Conservation (phyloP, 345 rosid genomes). For the Trapa incisa region DNA sequence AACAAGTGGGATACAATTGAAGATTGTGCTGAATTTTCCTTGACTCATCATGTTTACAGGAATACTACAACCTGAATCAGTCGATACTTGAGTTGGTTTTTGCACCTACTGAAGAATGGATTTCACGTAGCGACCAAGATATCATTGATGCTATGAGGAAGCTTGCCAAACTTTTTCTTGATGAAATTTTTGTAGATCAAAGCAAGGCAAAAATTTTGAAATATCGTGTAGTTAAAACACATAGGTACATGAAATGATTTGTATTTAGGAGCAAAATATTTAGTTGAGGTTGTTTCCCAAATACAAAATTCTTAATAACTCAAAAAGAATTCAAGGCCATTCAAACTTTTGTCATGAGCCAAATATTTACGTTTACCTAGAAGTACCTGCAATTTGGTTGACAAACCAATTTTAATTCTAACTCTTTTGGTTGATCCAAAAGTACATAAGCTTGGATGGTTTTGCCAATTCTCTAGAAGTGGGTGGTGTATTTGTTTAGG, state of each 20-base stretch:
- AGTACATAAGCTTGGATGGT: too few relatives aligned
- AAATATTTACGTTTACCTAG: too few relatives aligned
- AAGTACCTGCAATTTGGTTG: too few relatives aligned
- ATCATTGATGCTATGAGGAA: constrained; percentile 91
- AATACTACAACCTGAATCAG: constrained; percentile 71
- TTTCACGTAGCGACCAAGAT: constrained; percentile 59
- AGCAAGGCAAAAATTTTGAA: constrained; percentile 83
- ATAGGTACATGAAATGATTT: constrained; percentile 37
- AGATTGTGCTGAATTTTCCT: neutral
- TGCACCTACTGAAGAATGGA: constrained; percentile 96
- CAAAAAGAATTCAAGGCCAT: too few relatives aligned
- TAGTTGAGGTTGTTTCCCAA: neutral
- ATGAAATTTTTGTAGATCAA: constrained; percentile 77
- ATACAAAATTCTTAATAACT: too few relatives aligned
- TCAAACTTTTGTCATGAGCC: too few relatives aligned
- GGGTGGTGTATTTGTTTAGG: too few relatives aligned
- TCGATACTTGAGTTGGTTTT: constrained; percentile 96
- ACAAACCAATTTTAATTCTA: too few relatives aligned
- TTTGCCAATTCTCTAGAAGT: too few relatives aligned
- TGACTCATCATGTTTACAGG: constrained; percentile 23
- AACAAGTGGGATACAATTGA: neutral
- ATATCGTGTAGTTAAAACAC: constrained; percentile 85
- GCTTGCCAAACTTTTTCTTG: constrained; percentile 84
- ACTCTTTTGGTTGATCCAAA: too few relatives aligned
- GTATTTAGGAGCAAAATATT: neutral